Evolutionary conservation across 2,329 filamentous ascomycete genomes (phyloP).

Genomic region (Diatrype stigma): DNA sequence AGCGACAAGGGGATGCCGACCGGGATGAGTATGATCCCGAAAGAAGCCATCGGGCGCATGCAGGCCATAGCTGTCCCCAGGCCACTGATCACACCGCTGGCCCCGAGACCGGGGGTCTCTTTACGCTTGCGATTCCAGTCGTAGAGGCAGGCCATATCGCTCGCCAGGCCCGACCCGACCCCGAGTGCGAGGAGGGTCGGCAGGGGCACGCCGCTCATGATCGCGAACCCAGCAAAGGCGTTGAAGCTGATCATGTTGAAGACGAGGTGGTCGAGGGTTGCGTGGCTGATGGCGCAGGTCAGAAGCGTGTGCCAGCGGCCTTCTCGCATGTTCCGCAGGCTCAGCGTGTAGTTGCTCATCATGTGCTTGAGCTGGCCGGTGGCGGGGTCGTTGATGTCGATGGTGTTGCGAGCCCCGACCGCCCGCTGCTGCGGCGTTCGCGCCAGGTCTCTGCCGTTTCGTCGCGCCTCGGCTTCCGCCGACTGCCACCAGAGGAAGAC

Average conservation of each 20-base stretch:
- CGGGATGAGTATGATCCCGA: constrained; percentile 16
- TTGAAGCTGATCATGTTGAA: constrained; percentile 20
- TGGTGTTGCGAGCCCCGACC: too few species aligned
- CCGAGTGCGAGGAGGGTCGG: constrained; percentile 8
- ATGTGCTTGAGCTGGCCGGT: constrained; percentile 7
- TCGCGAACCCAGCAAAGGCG: constrained; percentile 7
- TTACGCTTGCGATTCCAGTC: constrained; percentile 7
- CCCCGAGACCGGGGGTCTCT: constrained; percentile 12
- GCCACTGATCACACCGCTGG: constrained; percentile 20
- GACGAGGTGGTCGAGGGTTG: constrained; percentile 10
- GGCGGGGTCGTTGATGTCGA: neutral
- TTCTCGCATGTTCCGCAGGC: constrained; percentile 11
- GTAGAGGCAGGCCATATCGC: constrained; percentile 10
- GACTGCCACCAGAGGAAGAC: constrained; percentile 4
- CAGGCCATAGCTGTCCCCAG: constrained; percentile 14
- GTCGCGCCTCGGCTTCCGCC: neutral
- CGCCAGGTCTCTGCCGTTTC: neutral
- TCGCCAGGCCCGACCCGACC: constrained; percentile 15
- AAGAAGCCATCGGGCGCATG: constrained; percentile 8
- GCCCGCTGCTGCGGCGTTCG: neutral
- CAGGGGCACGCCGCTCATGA: constrained; percentile 11
- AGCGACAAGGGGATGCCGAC: constrained; percentile 13
- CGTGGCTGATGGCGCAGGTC: constrained; percentile 18
- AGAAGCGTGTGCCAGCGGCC: constrained; percentile 21
- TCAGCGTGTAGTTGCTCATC: constrained; percentile 18